phyloP scores from a whole-genome alignment of 805 yeast species.

The Kuraishia piskuri region DNA sequence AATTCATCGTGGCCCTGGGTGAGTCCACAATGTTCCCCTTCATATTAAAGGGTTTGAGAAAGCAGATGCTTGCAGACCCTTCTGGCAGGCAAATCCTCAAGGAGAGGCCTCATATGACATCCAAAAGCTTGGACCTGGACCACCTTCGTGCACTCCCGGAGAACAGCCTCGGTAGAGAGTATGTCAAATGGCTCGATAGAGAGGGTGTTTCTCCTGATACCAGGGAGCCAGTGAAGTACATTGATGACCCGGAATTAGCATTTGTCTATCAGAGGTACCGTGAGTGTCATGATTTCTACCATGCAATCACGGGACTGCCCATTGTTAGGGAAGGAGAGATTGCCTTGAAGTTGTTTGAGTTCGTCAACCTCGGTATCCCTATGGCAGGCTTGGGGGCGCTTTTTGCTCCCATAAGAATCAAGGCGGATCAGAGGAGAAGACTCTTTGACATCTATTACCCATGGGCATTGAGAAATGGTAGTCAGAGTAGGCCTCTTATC shows the following conservation, averaged over 20 bases:
- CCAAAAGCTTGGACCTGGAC: conserved; percentile 57
- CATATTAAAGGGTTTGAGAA: conserved; percentile 53
- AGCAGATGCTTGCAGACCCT: conserved; percentile 66
- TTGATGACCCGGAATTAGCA: conserved; percentile 85
- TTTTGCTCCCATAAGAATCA: conserved; percentile 79
- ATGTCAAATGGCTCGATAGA: conserved; percentile 69
- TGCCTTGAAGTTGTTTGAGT: conserved; percentile 87
- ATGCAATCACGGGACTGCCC: conserved; percentile 84
- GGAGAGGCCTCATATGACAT: conserved; percentile 79
- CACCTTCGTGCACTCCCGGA: conserved; percentile 50
- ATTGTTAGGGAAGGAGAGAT: conserved; percentile 95
- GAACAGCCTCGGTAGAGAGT: conserved; percentile 72
- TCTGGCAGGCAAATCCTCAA: conserved; percentile 70
- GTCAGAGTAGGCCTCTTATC: conserved; percentile 65
- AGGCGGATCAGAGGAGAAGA: conserved; percentile 50
- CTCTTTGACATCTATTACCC: conserved; percentile 70
- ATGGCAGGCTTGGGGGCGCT: conserved; percentile 92
- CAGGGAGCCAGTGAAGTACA: conserved; percentile 77
- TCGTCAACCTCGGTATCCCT: conserved; percentile 85
- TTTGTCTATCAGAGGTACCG: conserved; percentile 90
- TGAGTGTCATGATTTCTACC: conserved; percentile 96
- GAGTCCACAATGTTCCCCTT: conserved; percentile 79
- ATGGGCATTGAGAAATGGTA: conserved; percentile 76
- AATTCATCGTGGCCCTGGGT: conserved; percentile 75
- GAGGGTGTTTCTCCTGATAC: conserved; percentile 95